Percentiles rank a stretch among this genome's conserved stretches.
phyloP scores from a whole-genome alignment of 2,329 filamentous ascomycete genomes.

The Boeremia lycopersici region DNA sequence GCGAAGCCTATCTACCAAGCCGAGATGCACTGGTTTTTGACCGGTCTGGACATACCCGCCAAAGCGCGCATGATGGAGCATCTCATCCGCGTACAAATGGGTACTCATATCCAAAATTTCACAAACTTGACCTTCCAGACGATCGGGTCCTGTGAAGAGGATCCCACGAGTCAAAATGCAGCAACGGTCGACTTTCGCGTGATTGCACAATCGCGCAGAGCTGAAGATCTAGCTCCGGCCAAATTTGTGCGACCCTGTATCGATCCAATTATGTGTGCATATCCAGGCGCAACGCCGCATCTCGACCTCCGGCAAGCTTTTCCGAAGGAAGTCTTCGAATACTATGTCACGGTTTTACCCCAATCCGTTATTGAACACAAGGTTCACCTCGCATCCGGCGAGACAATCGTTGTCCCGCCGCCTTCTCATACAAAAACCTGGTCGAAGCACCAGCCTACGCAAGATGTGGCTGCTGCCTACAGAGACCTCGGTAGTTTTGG shows the following conservation, averaged over 20 bases:
- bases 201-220: slow-evolving; percentile 54
- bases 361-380: slow-evolving; percentile 33
- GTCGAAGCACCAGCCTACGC: slow-evolving; percentile 44
- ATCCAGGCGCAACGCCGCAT: slow-evolving; percentile 52
- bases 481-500: slow-evolving; percentile 27
- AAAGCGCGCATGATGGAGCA: slow-evolving; percentile 54
- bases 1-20: slow-evolving; percentile 55
- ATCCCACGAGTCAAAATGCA: slow-evolving; percentile 53
- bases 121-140: slow-evolving; percentile 42
- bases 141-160: slow-evolving; percentile 49
- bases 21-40: slow-evolving; percentile 53
- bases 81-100: slow-evolving; percentile 43
- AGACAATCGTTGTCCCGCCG: slow-evolving; percentile 39
- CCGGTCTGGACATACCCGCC: slow-evolving; percentile 52
- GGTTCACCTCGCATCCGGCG: slow-evolving; percentile 37
- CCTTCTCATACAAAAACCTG: slow-evolving; percentile 41
- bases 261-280: slow-evolving; percentile 53
- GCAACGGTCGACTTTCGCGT: slow-evolving; percentile 58
- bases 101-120: slow-evolving; percentile 46
- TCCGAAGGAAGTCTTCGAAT: slow-evolving; percentile 50
- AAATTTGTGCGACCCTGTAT: slow-evolving; percentile 51
- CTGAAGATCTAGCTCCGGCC: slow-evolving; percentile 38
- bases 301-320: slow-evolving; percentile 49
- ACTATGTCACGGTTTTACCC: slow-evolving; percentile 48
- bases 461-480: slow-evolving; percentile 14